Percentiles rank a stretch among this genome's conserved stretches.
Conservation (phyloP, 2,329 filamentous ascomycete species). For the Blastomyces silverae region DNA sequence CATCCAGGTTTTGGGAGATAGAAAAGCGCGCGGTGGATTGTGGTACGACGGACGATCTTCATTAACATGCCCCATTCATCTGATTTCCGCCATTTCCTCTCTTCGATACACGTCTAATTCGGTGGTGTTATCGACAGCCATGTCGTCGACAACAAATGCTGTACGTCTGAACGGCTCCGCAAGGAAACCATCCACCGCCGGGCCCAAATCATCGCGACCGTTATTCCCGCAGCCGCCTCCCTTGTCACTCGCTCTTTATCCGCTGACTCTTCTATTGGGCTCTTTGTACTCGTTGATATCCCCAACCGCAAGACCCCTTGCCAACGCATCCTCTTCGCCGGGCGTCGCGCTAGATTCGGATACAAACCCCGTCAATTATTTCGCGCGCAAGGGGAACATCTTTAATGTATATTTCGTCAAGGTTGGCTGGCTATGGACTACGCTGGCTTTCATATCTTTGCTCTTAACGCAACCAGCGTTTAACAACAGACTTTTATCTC, state of each 20-base stretch:
- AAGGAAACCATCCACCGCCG: neutral
- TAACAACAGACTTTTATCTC: conserved; percentile 39
- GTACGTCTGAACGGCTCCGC: neutral
- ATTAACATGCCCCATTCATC: conserved; percentile 1
- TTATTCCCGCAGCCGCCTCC: conserved; percentile 48
- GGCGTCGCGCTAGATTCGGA: conserved; percentile 8
- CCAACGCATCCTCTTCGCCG: conserved; percentile 49
- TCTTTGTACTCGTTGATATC: conserved; percentile 73
- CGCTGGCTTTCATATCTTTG: conserved; percentile 64
- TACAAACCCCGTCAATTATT: conserved; percentile 54
- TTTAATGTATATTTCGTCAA: conserved; percentile 95
- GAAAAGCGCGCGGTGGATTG: conserved; percentile 2
- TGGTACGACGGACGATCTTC: conserved; percentile 1
- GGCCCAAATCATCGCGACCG: conserved; percentile 8
- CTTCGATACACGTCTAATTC: neutral
- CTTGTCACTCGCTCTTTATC: conserved; percentile 63
- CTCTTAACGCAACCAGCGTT: conserved; percentile 58
- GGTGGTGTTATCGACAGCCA: conserved; percentile 1
- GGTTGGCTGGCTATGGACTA: conserved; percentile 88
- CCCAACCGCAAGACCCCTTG: conserved; percentile 56
- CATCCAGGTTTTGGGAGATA: conserved; percentile 1
- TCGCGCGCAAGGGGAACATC: conserved; percentile 86
- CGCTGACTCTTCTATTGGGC: conserved; percentile 69
- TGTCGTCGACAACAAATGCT: conserved; percentile 10
- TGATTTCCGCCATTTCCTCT: neutral